Evolutionary conservation across 2,329 filamentous ascomycete species (phyloP), one percentile per base, ranked within the genome.

Genomic region (Diaporthe longicolla): DNA sequence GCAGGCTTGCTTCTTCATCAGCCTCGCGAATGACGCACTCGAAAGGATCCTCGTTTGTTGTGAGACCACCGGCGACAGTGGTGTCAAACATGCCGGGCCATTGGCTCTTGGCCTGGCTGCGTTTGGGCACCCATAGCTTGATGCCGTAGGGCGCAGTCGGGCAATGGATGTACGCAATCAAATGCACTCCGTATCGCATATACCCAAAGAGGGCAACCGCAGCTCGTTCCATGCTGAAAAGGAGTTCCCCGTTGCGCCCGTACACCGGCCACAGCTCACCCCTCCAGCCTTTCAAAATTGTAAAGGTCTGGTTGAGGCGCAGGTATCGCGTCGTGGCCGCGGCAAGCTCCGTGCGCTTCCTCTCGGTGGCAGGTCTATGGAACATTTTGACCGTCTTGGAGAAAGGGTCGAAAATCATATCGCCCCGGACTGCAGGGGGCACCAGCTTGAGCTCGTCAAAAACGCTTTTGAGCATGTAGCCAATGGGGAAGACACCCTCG

Each of bases 71-170:
- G 0, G 95, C 97, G 9, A 97, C 97, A 1, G 95, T 95, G 82
- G 98, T 99, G 83, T 99, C 97, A 77, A 99, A 87, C 89, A 98
- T 95, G n/a, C 93, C 89, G 0, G 93, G 93, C 80, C 96, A 99
- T 0, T 95, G 98, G 77, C 94, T 91, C 86, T 98, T 99, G 74
- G 87, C 89, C 68, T 86, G 87, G 17, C 95, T 90, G 13, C 97
- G 89, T 59, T 92, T 89, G 4, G 97, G 94, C 1, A 97, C 90
- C 96, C 97, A 98, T 54, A 99, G 87, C 79, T 91, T 92, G 58
- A 97, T 84, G 24, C 92, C 92, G 70, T 88, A 82, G 52, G 76
- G 82, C 57, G 79, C 84, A 79, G 40, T 81, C 82, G 52, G 87
- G 85, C 26, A 82, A 83, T 7, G 80, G 21, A 93, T 88, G 79